Conservation (phyloP, 225 moss, liverwort and hornwort genomes). For the Rhytidiadelphus loreus region DNA sequence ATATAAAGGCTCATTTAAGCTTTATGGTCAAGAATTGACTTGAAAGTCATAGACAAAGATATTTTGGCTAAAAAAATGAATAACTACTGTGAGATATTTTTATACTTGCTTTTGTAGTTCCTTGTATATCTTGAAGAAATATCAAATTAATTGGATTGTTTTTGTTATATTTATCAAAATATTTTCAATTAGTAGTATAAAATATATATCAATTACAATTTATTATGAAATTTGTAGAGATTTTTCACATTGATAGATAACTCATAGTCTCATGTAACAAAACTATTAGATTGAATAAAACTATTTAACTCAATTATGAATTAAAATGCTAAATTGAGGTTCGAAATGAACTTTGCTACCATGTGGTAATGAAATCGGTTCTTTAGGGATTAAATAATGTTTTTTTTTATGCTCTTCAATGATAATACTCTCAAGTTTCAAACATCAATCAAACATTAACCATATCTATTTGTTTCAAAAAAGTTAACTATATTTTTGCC, state of each 20-base stretch:
- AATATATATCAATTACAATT: neutral
- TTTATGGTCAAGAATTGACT: neutral
- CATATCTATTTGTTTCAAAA: neutral
- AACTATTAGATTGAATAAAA: neutral
- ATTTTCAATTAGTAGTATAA: neutral
- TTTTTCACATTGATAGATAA: neutral
- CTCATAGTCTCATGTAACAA: neutral
- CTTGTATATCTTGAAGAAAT: neutral
- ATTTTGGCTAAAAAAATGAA: neutral
- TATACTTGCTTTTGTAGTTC: neutral
- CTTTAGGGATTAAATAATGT: neutral
- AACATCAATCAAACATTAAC: neutral
- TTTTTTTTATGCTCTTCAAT: neutral
- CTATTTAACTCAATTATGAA: neutral
- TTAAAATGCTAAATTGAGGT: neutral
- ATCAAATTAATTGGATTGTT: neutral
- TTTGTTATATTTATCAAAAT: neutral
- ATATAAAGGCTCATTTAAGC: neutral
- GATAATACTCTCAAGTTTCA: neutral
- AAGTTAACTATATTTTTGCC: neutral
- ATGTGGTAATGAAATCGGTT: neutral
- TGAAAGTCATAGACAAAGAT: too few relatives aligned
- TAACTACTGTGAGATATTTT: neutral
- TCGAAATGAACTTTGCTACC: accelerated
- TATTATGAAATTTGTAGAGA: neutral